Base-by-base conservation (phyloP, 441 rosid genomes). In the Populus tomentosa region DNA sequence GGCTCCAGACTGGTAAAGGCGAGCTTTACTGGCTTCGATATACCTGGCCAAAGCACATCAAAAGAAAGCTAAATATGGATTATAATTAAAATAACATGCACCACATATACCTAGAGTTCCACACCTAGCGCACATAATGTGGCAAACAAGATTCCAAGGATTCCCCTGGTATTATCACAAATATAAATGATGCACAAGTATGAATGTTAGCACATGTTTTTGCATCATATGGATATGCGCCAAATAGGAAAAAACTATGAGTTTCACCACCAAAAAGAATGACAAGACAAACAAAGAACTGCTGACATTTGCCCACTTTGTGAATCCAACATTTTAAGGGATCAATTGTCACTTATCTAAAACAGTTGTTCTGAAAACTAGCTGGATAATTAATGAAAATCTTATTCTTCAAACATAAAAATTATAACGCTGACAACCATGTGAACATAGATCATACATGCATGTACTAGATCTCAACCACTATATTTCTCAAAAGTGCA, bases 11-110 rank as follows among this genome's bases (percentile, higher is more conserved):
- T 83, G 87, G 80, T 91, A 91, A 63, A 95, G 87, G 74, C 97
- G 93, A 81, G 97, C 90, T 86, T 95, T 95, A 80, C 99, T 93
- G 81, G 98, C 93, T 90, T 95, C 99, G 79, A 95, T 95, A 74
- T 95, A 95, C 99, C 99, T 95, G 79, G 64, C 59, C 50, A 70
- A 70, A 63, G 75, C n/a, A n/a, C n/a, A n/a, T n/a, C n/a, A n/a
- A n/a, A n/a, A n/a, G n/a, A n/a, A n/a, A n/a, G n/a, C n/a, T n/a
- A n/a, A n/a, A n/a, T n/a, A n/a, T n/a, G n/a, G n/a, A n/a, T n/a
- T n/a, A n/a, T n/a, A n/a, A n/a, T n/a, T n/a, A n/a, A 40, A 2
- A 26, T 26, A 26, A 26, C 28, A 26, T 1, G 46, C 46, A 50
- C 59, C 20, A 2, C 59, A 50, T 50, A 50, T 5, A 50, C 20